Evolutionary conservation across 2,329 filamentous ascomycete species (phyloP), one percentile per base, ranked within the genome.

Genomic region (Calonectria multiphialidica): DNA sequence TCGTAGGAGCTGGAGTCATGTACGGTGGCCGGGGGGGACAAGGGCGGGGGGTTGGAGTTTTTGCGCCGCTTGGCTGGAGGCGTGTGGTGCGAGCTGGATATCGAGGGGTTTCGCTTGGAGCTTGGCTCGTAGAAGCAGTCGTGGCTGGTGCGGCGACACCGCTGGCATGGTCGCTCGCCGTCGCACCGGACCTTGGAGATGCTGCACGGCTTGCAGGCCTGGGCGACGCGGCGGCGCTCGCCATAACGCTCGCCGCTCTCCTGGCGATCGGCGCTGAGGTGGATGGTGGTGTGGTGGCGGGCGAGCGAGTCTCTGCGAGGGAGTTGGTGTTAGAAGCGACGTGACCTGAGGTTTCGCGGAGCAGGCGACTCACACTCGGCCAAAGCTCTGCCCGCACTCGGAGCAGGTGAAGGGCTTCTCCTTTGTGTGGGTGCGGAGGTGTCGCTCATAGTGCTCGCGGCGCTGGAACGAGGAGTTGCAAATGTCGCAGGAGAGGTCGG

Each of bases 191-290:
- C 61, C 16, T 64, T 64, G 18, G 61, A 64, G 44, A 45, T 50
- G 45, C 61, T 64, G 42, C 61, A 64, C 10, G 61, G 44, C 45
- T 64, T 64, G 33, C 61, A 64, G 9, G 61, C 61, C 13, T 64
- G 61, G 33, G 61, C 61, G 12, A 64, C 61, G 8, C 61, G 61
- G 13, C 61, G 61, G 21, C 44, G 61, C 42, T 64, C 61, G 3
- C 61, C 30, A 16, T 49, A 44, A 2, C 61, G 42, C 8, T 64
- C 61, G 16, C 40, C 21, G 15, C 15, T 62, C 8, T 64, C 61
- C 10, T 47, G 61, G 28, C 42, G 42, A 4, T 64, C 61, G 10
- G 42, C 42, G 23, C 44, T 47, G n/a, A 47, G 25, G 21, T 64
- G 61, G 16, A 64, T 47, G 25, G 61, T 44, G 5, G 61, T 37